Percentiles rank a stretch among this genome's conserved stretches.
Evolutionary conservation across 192 early-diverging fungal species (phyloP).

Genomic region (Coemansia sp.): DNA sequence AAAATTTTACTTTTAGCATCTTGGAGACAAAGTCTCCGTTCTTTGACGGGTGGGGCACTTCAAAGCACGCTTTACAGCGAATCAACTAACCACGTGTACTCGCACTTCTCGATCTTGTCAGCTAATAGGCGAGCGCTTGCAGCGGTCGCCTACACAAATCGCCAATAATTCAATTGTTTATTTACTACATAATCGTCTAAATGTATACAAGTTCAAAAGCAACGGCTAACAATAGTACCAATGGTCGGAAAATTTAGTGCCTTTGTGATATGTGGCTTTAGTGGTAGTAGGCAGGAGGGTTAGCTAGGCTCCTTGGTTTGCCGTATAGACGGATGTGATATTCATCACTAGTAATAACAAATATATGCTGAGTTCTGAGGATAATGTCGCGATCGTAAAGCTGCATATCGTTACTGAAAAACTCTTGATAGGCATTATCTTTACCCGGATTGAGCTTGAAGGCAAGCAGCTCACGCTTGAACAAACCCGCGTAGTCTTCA

Average conservation of each 20-base stretch:
- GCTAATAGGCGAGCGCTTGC: no score
- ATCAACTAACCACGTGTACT: neutral
- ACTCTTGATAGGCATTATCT: neutral
- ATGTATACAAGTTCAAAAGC: neutral
- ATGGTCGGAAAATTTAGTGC: neutral
- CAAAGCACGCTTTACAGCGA: neutral
- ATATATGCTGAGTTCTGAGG: neutral
- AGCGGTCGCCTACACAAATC: no score
- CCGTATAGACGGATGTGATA: neutral
- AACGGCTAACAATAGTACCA: neutral
- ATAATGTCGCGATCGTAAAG: neutral
- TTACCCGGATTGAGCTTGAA: neutral
- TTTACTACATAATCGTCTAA: neutral
- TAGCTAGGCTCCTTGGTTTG: no score
- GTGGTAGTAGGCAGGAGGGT: neutral
- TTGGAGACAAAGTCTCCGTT: neutral
- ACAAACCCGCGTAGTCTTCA: neutral
- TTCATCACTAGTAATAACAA: neutral
- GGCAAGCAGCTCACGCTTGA: neutral
- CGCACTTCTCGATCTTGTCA: neutral
- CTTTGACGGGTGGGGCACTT: no score
- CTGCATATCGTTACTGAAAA: neutral
- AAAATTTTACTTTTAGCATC: neutral
- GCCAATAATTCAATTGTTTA: neutral
- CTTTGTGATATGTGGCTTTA: neutral